Percentiles rank a stretch among this genome's conserved stretches.
Conservation (phyloP, 306 rosid genomes). For the Pterocarpus macrocarpus region DNA sequence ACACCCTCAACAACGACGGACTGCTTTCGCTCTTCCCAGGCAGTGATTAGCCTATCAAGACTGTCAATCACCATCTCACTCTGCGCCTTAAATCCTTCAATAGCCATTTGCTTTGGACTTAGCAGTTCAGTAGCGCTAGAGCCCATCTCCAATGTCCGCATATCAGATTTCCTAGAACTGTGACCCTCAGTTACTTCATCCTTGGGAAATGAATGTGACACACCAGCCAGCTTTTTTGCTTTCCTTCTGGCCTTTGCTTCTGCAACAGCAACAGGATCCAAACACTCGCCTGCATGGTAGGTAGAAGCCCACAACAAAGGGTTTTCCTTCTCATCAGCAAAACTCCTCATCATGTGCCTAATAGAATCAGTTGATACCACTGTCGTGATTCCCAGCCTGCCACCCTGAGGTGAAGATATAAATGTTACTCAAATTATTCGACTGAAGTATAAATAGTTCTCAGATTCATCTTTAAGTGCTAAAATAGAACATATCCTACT, state of each 20-base stretch:
- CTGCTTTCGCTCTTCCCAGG: constrained; percentile 96
- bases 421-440: constrained; percentile 40
- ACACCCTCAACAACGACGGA: constrained; percentile 98
- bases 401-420: constrained; percentile 67
- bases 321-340: constrained; percentile 88
- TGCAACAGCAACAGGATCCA: constrained; percentile 94
- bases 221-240: constrained; percentile 80
- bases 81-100: constrained; percentile 97
- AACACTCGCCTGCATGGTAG: constrained; percentile 97
- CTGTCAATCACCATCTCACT: constrained; percentile 99
- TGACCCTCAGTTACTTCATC: constrained; percentile 63
- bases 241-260: constrained; percentile 82
- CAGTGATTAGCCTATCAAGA: constrained; percentile 95
- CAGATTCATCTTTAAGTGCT: constrained; percentile 34
- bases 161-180: constrained; percentile 56
- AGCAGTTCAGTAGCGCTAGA: constrained; percentile 60
- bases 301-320: constrained; percentile 98
- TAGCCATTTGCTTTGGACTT: constrained; percentile 89
- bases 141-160: constrained; percentile 48
- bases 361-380: constrained; percentile 96
- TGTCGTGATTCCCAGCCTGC: constrained; percentile 94
- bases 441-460: constrained; percentile 26
- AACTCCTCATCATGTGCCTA: constrained; percentile 99
- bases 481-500: constrained; percentile 31
- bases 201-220: constrained; percentile 56